These are phyloP conservation scores for Fusarium begoniae DNA, from an alignment of 2,329 filamentous ascomycete genomes.

Conservation along the genomic window DNA sequence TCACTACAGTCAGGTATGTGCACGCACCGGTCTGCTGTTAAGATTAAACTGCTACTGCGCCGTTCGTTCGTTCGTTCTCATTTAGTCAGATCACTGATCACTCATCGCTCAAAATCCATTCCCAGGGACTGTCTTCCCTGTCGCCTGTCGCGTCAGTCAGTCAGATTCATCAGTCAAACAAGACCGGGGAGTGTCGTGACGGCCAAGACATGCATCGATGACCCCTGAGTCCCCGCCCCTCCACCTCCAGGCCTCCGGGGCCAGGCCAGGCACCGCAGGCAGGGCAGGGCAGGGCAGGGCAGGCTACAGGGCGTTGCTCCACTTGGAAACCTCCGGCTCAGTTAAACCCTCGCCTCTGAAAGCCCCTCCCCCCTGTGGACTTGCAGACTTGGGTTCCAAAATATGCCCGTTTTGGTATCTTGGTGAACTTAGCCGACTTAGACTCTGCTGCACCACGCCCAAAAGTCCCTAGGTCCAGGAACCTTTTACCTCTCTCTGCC, in stretches of 20 bases:
- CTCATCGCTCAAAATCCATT: conserved; percentile 15
- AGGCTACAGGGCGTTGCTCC: conserved; percentile 14
- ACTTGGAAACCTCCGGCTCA: conserved; percentile 33
- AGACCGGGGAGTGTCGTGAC: conserved; percentile 26
- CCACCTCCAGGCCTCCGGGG: conserved; percentile 9
- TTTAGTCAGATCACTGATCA: conserved; percentile 20
- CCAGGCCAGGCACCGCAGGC: not conserved
- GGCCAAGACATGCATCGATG: conserved; percentile 31
- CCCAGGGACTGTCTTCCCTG: conserved; percentile 1
- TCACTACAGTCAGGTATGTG: not conserved
- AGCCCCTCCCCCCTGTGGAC: conserved; percentile 31
- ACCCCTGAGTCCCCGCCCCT: conserved; percentile 30
- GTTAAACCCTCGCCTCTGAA: conserved; percentile 32
- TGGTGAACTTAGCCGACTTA: conserved; percentile 7
- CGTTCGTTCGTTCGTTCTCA: not conserved
- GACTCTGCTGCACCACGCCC: conserved; percentile 15
- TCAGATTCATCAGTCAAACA: not conserved
- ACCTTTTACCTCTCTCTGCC: not conserved
- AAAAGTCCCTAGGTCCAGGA: conserved; percentile 19
- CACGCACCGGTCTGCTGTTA: not conserved
- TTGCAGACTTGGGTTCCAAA: conserved; percentile 17
- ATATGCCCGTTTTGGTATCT: conserved; percentile 28
- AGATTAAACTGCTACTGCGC: conserved; percentile 1
- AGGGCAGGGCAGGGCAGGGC: not conserved
- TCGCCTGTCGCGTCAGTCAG: conserved; percentile 4